Evolutionary conservation across 108 stramenopile species (phyloP), one percentile per base, ranked within the genome.

Genomic region (Schizochytrium sp.): DNA sequence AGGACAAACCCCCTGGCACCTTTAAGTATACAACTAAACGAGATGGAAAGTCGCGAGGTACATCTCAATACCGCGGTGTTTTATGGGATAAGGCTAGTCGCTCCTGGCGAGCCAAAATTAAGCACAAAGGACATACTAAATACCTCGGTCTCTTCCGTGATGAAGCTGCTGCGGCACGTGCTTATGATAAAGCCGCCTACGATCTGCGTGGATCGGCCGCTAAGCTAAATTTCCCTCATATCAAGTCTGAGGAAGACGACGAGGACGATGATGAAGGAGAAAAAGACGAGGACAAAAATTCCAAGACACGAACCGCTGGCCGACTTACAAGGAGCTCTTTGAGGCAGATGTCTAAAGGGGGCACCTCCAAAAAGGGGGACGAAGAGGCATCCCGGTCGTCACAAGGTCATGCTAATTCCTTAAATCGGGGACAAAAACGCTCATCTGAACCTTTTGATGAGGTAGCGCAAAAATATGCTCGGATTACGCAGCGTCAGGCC

Each of bases 21-120:
- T 38, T 55, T 53, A 83, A 56, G 76, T 83, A 49, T 50, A 38
- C 12, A 5, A 55, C 76, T 13, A 83, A 55, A 40, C 50, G 50
- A 56, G 76, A 83, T 13, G 76, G 76, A 5, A 17, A 40, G 2
- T 47, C 53, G 0, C 45, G 76, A 5, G 76, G 76, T 19, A 38
- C 76, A 13, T 83, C 76, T 17, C 10, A 49, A 28, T 83, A 83
- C 40, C 10, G 76, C 5, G 76, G 76, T 12, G 76, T 83, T 10
- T 28, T 83, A 10, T 83, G 76, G 76, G 76, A 83, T 2, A 83
- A 83, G 76, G 53, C 76, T n/a, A 55, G 50, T n/a, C 19, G 40
- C 28, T 83, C 76, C 10, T 83, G 76, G 76, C 76, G 76, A 8
- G 76, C 76, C 45, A 83, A 83, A 42, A 83, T 83, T 1, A 83